phyloP scores from a whole-genome alignment of 805 yeast genomes.

The Debaryomyces castellii region DNA sequence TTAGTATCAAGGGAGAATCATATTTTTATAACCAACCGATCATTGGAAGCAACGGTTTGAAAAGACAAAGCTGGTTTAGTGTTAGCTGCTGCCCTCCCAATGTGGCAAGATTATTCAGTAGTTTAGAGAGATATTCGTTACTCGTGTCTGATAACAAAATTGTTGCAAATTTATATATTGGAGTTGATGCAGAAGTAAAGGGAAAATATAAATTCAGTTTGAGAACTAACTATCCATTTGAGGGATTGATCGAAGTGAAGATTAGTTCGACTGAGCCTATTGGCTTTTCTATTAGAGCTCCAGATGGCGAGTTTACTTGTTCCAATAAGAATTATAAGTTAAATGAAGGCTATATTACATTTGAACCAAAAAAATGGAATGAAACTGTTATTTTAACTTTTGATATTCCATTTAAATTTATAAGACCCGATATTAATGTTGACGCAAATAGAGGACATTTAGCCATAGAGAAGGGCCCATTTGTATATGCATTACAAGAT shows the following conservation, averaged over 20 bases:
- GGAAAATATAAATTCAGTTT: conserved; percentile 4
- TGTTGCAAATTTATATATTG: conserved; percentile 14
- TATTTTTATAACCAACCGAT: conserved; percentile 21
- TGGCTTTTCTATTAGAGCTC: conserved; percentile 12
- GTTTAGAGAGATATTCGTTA: conserved; percentile 16
- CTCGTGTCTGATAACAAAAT: conserved; percentile 6
- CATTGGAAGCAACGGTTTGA: conserved; percentile 8
- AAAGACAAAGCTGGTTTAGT: conserved; percentile 18
- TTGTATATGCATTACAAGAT: conserved; percentile 15
- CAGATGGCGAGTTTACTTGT: conserved; percentile 6
- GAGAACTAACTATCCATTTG: conserved; percentile 11
- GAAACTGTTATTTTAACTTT: conserved; percentile 7
- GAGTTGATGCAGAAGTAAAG: conserved; percentile 6
- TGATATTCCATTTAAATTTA: conserved; percentile 10
- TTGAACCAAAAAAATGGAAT: conserved; percentile 7
- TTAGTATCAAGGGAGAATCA: conserved; percentile 18
- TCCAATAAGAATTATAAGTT: conserved; percentile 1
- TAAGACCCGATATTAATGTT: conserved; percentile 14
- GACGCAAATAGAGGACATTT: conserved; percentile 15
- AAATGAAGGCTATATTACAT: conserved; percentile 11
- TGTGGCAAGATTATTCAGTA: conserved; percentile 18
- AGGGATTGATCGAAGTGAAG: conserved; percentile 9
- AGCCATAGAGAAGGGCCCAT: conserved; percentile 19
- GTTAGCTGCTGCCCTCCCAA: conserved; percentile 25
- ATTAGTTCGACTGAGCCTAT: conserved; percentile 8